Conservation (phyloP, 805 yeast genomes). For the Metschnikowia sp. region DNA sequence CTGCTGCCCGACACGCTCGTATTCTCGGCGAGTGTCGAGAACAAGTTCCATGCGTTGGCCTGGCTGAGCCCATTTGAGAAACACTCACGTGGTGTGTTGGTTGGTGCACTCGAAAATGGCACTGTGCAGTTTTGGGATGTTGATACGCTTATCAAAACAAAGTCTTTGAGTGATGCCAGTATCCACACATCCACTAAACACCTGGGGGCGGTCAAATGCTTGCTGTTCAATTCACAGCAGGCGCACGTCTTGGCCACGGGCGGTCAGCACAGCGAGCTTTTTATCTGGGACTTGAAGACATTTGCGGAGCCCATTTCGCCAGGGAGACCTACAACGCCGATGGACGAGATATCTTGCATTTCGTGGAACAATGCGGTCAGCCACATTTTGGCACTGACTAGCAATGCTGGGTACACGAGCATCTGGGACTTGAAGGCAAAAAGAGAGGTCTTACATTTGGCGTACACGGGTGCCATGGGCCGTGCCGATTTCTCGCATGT, state of each 20-base stretch:
- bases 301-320: constrained; percentile 59
- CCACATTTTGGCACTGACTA: constrained; percentile 89
- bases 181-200: constrained; percentile 57
- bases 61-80: constrained; percentile 66
- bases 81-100: constrained; percentile 57
- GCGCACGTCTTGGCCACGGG: constrained; percentile 76
- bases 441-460: constrained; percentile 83
- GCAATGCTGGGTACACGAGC: constrained; percentile 80
- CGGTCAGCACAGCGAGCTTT: constrained; percentile 84
- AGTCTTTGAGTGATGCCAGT: constrained; percentile 39
- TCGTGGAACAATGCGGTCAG: constrained; percentile 85
- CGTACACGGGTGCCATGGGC: constrained; percentile 55
- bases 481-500: constrained; percentile 76
- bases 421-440: constrained; percentile 91
- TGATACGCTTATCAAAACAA: constrained; percentile 42
- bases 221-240: constrained; percentile 76
- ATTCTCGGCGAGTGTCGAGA: constrained; percentile 33
- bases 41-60: constrained; percentile 68
- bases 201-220: constrained; percentile 63
- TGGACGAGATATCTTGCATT: constrained; percentile 74
- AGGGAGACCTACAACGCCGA: constrained; percentile 75
- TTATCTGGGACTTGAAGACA: constrained; percentile 82
- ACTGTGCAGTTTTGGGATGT: constrained; percentile 75
- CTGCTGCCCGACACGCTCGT: constrained; percentile 31
- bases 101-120: constrained; percentile 89